These are phyloP conservation scores for Sindora glabra DNA, from an alignment of 306 rosid genomes.

Conservation along the genomic window DNA sequence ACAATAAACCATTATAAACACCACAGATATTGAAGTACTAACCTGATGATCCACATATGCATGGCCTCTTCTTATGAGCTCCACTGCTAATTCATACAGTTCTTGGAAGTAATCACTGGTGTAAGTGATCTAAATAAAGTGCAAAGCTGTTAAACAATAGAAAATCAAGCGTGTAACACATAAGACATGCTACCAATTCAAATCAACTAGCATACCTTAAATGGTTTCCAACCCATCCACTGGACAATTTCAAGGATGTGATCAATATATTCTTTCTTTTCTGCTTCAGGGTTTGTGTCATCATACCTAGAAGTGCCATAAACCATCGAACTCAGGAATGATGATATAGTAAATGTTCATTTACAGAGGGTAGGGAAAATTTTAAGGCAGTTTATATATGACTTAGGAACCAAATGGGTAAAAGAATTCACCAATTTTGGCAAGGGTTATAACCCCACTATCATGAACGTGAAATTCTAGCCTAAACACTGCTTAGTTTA, in stretches of 20 bases:
- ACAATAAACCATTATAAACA: not conserved
- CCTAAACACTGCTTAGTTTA: no score
- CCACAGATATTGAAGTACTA: constrained; percentile 2
- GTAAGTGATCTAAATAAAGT: constrained; percentile 67
- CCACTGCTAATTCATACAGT: constrained; percentile 84
- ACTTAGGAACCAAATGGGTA: no score
- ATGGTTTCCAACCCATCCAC: constrained; percentile 99
- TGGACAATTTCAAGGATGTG: constrained; percentile 88
- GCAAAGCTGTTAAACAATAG: constrained; percentile 7
- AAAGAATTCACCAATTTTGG: no score
- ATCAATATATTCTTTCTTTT: constrained; percentile 91
- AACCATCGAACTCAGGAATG: constrained; percentile 1
- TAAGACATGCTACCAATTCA: not conserved
- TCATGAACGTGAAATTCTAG: no score
- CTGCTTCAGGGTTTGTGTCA: constrained; percentile 96
- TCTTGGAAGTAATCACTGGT: constrained; percentile 96
- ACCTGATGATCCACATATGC: constrained; percentile 99
- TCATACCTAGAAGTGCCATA: constrained; percentile 64
- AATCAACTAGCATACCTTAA: constrained; percentile 46
- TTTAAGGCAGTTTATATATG: no score
- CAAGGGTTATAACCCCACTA: no score
- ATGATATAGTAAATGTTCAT: not conserved
- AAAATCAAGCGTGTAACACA: not conserved
- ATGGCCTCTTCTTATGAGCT: constrained; percentile 75
- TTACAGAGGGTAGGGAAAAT: not conserved